Conservation (phyloP, 2,329 filamentous ascomycete species). For the Sclerotinia subarctica region DNA sequence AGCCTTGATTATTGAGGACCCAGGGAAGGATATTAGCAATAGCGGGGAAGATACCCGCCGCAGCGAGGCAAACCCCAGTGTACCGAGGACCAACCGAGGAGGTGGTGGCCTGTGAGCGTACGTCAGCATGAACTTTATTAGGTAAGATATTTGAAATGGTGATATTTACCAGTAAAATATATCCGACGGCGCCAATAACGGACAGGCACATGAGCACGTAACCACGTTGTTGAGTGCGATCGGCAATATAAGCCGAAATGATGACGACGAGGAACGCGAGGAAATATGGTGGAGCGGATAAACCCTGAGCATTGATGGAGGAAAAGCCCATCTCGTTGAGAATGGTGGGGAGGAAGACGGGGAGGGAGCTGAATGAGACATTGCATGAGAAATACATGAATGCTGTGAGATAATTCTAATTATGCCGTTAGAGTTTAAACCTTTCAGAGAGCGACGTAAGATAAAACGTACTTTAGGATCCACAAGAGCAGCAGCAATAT, state of each 20-base stretch:
- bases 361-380: slow-evolving; percentile 63
- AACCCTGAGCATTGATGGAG: slow-evolving; percentile 63
- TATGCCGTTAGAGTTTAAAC: neutral
- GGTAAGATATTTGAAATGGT: neutral
- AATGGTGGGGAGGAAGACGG: slow-evolving; percentile 63
- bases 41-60: slow-evolving; percentile 62
- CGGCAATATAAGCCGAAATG: slow-evolving; percentile 60
- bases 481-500: slow-evolving; percentile 47
- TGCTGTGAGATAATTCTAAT: slow-evolving; percentile 32
- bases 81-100: slow-evolving; percentile 46
- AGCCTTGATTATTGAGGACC: slow-evolving; percentile 67
- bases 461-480: slow-evolving; percentile 42
- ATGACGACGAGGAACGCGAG: slow-evolving; percentile 63
- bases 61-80: slow-evolving; percentile 50
- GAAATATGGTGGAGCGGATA: slow-evolving; percentile 70
- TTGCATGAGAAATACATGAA: slow-evolving; percentile 60
- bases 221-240: slow-evolving; percentile 62
- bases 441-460: neutral
- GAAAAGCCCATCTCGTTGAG: slow-evolving; percentile 66
- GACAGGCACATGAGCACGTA: slow-evolving; percentile 56
- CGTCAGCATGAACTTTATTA: neutral
- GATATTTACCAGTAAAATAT: slow-evolving; percentile 55
- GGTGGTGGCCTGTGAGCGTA: slow-evolving; percentile 40
- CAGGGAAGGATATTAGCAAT: slow-evolving; percentile 70
- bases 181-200: slow-evolving; percentile 57